Conservation (phyloP, 345 rosid genomes). For the Eucalyptus lansdowneana region DNA sequence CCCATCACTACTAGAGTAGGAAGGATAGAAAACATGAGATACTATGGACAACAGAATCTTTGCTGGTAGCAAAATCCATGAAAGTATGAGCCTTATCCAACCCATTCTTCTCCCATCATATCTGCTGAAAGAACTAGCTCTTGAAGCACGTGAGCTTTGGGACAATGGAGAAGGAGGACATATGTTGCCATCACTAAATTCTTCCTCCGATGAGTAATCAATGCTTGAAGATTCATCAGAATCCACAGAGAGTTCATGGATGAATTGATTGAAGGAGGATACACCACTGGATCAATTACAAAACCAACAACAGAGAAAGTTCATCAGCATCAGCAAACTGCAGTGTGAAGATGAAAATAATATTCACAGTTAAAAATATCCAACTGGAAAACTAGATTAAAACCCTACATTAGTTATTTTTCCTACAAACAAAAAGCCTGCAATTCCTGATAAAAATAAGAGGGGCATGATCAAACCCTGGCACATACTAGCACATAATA, state of each 20-base stretch:
- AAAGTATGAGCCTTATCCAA: constrained; percentile 44
- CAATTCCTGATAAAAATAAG: neutral
- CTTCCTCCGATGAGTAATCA: constrained; percentile 76
- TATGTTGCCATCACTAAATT: constrained; percentile 34
- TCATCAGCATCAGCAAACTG: neutral
- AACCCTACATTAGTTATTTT: neutral
- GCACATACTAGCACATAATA: neutral
- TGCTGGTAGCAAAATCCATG: constrained; percentile 56
- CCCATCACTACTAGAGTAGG: constrained; percentile 13
- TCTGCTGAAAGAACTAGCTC: constrained; percentile 27
- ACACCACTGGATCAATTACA: constrained; percentile 48
- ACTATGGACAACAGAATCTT: constrained; percentile 45
- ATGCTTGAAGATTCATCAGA: constrained; percentile 56
- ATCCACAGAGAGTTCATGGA: constrained; percentile 81
- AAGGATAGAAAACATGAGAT: constrained; percentile 18
- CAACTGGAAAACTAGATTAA: neutral
- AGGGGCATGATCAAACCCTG: neutral
- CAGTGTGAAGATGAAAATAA: neutral
- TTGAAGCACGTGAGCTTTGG: constrained; percentile 47
- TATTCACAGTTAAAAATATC: neutral
- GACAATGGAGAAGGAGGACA: constrained; percentile 68
- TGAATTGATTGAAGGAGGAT: constrained; percentile 86
- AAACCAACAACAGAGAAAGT: neutral
- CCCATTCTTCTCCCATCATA: constrained; percentile 25
- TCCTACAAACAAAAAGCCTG: neutral